Base-by-base conservation (phyloP, 176 grass and related monocot genomes). In the Triticum monococcum region DNA sequence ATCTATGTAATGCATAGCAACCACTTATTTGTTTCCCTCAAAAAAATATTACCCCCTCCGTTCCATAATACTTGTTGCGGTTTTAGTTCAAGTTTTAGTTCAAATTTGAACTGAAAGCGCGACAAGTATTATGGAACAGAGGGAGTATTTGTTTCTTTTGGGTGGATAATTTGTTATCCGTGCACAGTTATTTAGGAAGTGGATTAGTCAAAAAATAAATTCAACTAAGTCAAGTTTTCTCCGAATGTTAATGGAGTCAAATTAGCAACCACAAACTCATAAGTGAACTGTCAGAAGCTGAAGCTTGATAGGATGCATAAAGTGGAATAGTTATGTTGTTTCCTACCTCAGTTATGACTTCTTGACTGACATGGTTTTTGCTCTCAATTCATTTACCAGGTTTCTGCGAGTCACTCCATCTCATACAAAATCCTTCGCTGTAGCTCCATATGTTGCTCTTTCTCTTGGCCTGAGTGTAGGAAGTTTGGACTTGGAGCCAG, bases 401-500 rank as follows among this genome's bases (percentile, higher is more conserved):
- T 64, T 17, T 67, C 10, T 86, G 23, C 0, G 14, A 32, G 75
- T 86, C 35, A 17, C 4, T 37, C 75, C 75, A 60, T 59, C 12
- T 24, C 33, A 71, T 79, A 71, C 5, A 52, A 45, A 43, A 31
- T 37, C 36, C 36, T 11, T 24, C 30, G 35, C 1, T 79, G 36
- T 22, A 61, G 4, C 40, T 86, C 50, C 50, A 62, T 61, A 62
- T 22, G 76, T 86, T 61, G 76, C 84, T 70, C 23, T 86, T 25
- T 0, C 2, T 31, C 84, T 79, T 70, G 4, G 12, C 3, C n/a
- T 78, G 25, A 25, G 5, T 2, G 18, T 2, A 61, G 32, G 12
- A 20, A 25, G 18, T 66, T 79, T 79, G 13, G 62, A 64, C 24
- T 11, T 64, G 11, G 69, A 79, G 50, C 46, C 50, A 46, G 84